phyloP scores from a whole-genome alignment of 495 filamentous ascomycete genomes.

The Lasiosphaeriaceae sp. region DNA sequence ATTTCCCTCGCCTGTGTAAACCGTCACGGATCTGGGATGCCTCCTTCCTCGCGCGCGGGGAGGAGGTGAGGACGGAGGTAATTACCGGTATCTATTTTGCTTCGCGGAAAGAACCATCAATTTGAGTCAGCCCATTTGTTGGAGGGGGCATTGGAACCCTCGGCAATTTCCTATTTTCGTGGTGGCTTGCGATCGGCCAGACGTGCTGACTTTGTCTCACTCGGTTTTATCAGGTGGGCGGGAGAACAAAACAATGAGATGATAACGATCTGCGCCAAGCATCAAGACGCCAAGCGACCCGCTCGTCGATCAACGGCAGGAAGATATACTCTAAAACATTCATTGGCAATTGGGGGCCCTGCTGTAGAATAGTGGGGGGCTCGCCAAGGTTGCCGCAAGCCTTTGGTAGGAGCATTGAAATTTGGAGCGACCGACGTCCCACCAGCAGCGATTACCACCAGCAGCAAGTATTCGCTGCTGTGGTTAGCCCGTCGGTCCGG shows the following conservation, averaged over 20 bases:
- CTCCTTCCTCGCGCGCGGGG: too few species aligned
- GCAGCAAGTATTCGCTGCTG: not conserved
- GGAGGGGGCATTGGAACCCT: too few species aligned
- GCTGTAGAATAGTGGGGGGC: not conserved
- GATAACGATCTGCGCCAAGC: not conserved
- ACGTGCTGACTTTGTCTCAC: too few species aligned
- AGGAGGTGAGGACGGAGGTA: too few species aligned
- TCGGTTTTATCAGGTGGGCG: not conserved
- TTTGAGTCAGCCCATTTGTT: too few species aligned
- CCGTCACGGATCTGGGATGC: too few species aligned
- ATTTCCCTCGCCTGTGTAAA: not conserved
- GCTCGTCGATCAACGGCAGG: not conserved
- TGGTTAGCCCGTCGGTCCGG: too few species aligned
- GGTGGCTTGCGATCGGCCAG: too few species aligned
- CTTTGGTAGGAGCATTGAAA: not conserved
- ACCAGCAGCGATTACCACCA: not conserved
- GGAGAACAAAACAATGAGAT: not conserved
- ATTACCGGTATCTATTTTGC: too few species aligned
- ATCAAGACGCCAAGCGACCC: conserved; percentile 5
- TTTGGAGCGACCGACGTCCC: not conserved
- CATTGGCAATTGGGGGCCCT: not conserved
- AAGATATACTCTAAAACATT: not conserved
- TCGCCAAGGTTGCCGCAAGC: conserved; percentile 20
- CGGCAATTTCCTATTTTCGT: too few species aligned
- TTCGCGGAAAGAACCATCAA: too few species aligned